Conservation (phyloP, 768 basidiomycete genomes). For the Phylloporus rhodoxanthus region DNA sequence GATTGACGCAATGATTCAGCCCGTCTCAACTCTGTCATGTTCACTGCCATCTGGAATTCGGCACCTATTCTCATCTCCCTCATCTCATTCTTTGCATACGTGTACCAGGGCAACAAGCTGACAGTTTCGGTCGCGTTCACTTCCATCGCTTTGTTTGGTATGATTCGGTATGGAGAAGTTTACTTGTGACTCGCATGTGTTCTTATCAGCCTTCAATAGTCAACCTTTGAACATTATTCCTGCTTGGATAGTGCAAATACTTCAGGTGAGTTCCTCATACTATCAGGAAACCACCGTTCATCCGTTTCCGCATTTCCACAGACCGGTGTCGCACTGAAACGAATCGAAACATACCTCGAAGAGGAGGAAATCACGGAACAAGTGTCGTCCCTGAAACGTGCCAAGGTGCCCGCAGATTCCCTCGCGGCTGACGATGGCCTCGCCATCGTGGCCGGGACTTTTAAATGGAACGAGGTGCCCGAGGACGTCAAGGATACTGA, state of each 20-base stretch:
- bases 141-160: conserved; percentile 77
- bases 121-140: conserved; percentile 83
- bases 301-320: conserved; percentile 17
- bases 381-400: conserved; percentile 50
- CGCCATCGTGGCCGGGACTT: conserved; percentile 45
- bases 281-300: neutral
- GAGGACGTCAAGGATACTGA: conserved; percentile 23
- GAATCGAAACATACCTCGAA: conserved; percentile 53
- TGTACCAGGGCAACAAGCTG: conserved; percentile 66
- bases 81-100: conserved; percentile 69
- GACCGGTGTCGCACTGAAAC: conserved; percentile 52
- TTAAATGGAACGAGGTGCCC: conserved; percentile 53
- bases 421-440: conserved; percentile 32
- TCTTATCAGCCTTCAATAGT: conserved; percentile 26
- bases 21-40: conserved; percentile 66
- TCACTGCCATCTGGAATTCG: conserved; percentile 64
- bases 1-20: conserved; percentile 32
- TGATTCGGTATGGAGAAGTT: conserved; percentile 54
- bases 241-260: conserved; percentile 68
- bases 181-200: neutral
- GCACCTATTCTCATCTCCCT: conserved; percentile 80
- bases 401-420: conserved; percentile 18
- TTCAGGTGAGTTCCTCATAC: conserved; percentile 38
- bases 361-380: conserved; percentile 61
- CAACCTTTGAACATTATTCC: conserved; percentile 77